These are phyloP conservation scores for Pichia sp. DNA, from an alignment of 1,139 yeast species.

Conservation along the genomic window DNA sequence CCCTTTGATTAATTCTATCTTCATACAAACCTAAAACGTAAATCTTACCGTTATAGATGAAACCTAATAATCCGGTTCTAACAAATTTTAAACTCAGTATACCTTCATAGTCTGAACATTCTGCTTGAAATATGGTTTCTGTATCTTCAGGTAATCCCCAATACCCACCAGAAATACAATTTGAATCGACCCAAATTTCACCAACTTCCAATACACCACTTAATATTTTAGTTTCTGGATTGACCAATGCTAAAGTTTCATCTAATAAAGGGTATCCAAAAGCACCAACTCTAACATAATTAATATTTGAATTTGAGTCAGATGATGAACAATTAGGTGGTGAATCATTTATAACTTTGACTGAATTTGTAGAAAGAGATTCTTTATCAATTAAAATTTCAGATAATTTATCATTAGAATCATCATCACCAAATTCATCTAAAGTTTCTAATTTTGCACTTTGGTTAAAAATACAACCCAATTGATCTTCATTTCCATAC, in stretches of 20 bases:
- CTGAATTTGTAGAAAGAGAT: constrained; percentile 70
- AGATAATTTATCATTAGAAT: constrained; percentile 37
- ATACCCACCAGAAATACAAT: constrained; percentile 82
- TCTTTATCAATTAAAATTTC: constrained; percentile 79
- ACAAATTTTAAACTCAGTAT: constrained; percentile 69
- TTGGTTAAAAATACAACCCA: constrained; percentile 41
- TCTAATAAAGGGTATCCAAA: constrained; percentile 95
- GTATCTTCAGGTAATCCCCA: constrained; percentile 72
- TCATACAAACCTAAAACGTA: constrained; percentile 86
- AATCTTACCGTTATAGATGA: constrained; percentile 78
- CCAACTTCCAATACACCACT: constrained; percentile 80
- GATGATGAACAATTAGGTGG: constrained; percentile 37
- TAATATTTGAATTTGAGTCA: constrained; percentile 41
- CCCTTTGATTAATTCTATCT: constrained; percentile 78
- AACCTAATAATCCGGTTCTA: constrained; percentile 87
- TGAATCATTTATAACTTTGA: constrained; percentile 61
- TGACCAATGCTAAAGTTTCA: constrained; percentile 87
- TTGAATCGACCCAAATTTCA: constrained; percentile 94
- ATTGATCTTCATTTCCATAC: constrained; percentile 62
- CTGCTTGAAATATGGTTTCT: constrained; percentile 73
- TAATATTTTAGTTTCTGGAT: constrained; percentile 76
- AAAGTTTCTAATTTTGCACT: constrained; percentile 28
- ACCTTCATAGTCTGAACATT: constrained; percentile 66
- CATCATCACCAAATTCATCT: constrained; percentile 21
- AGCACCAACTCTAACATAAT: constrained; percentile 71